A percentile compares a stretch with the other conserved stretches of the same genome.
phyloP scores from a whole-genome alignment of 495 filamentous ascomycete species.

The Filosporella fistucella region DNA sequence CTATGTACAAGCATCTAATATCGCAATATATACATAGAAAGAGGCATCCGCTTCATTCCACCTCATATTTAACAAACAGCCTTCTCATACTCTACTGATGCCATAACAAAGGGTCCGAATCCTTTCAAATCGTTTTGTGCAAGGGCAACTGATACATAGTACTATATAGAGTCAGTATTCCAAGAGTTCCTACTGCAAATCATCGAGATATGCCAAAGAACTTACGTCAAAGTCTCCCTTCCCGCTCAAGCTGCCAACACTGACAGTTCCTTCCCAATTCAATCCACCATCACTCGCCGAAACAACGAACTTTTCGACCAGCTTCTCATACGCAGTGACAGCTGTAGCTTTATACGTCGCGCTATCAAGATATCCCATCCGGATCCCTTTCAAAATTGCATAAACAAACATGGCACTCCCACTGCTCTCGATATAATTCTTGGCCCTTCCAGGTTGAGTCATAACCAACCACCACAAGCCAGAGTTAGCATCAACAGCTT shows the following conservation, averaged over 20 bases:
- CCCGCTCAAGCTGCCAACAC: slow-evolving; percentile 48
- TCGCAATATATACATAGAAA: too few species aligned
- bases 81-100: slow-evolving; percentile 40
- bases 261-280: slow-evolving; percentile 50
- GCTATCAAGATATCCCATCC: slow-evolving; percentile 34
- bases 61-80: not conserved
- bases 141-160: slow-evolving; percentile 41
- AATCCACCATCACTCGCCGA: slow-evolving; percentile 36
- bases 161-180: slow-evolving; percentile 26
- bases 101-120: slow-evolving; percentile 41
- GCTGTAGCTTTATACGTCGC: slow-evolving; percentile 28
- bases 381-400: slow-evolving; percentile 46
- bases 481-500: slow-evolving; percentile 36
- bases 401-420: slow-evolving; percentile 57
- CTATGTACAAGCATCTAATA: too few species aligned
- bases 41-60: too few species aligned
- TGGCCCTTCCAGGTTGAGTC: slow-evolving; percentile 32
- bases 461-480: slow-evolving; percentile 62
- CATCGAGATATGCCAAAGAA: slow-evolving; percentile 8
- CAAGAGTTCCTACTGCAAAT: slow-evolving; percentile 1
- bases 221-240: slow-evolving; percentile 41
- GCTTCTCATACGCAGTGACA: slow-evolving; percentile 34
- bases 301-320: slow-evolving; percentile 36
- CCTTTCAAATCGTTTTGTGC: slow-evolving; percentile 42
- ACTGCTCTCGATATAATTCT: slow-evolving; percentile 60